Base-by-base conservation (phyloP, 441 rosid species). In the Eruca vesicaria region DNA sequence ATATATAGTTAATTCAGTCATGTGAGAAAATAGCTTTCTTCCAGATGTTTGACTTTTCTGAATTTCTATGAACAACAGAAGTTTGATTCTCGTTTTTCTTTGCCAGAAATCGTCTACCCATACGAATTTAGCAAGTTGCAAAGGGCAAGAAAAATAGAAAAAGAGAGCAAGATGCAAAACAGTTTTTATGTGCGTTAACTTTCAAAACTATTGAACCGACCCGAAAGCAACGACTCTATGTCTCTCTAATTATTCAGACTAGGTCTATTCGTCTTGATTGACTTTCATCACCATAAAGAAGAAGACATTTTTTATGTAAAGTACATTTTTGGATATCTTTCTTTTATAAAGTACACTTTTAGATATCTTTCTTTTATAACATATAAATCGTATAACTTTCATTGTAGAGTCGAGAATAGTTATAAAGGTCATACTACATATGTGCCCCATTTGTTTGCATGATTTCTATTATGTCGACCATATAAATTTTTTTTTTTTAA, bases 41-140 rank as follows among this genome's bases (percentile, higher is more conserved):
- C 75, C 61, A 41, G 66, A 70, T 63, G 61, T 64, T 70, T 58
- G 80, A 76, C 62, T 64, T 76, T 76, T 76, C 16, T 56, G 10
- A 32, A 36, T 45, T 14, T 1, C 64, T 28, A 53, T 20, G 58
- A 69, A 69, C 29, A 3, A 61, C 6, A 41, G 14, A 36, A 26
- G 58, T 53, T 53, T 10, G 4, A 19, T 53, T 53, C 26, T 53
- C 57, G 9, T 52, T 19, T 52, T 8, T 52, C 14, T 53, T 53
- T 50, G 28, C 19, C n/a, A 53, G 19, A 8, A 66, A 9, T 19
- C 29, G 41, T 36, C 56, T 50, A 11, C 33, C 4, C 15, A 5
- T 61, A 48, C 43, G 57, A 38, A 63, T n/a, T 15, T 18, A 53
- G 10, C 43, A 55, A 19, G 50, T 75, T 68, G 78, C 28, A 61